phyloP scores from a whole-genome alignment of 2,329 filamentous ascomycete genomes.

The Apiospora arundinis region DNA sequence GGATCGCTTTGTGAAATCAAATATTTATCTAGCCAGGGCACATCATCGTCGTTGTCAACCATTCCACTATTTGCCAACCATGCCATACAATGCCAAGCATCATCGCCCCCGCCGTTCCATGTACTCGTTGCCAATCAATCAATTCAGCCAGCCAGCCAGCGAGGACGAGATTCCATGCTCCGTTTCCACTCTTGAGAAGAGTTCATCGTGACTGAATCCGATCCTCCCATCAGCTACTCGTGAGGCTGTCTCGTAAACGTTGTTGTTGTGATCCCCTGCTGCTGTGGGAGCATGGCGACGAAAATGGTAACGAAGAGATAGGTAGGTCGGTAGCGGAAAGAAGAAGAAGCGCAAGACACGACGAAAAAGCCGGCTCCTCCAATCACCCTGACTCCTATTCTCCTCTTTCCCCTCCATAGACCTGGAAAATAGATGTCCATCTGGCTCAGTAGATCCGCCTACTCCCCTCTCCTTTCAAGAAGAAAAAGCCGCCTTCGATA shows the following conservation, averaged over 20 bases:
- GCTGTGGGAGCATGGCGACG: not conserved
- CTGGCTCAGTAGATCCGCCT: not conserved
- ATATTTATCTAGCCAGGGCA: constrained; percentile 6
- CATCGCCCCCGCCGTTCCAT: not conserved
- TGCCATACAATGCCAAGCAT: not conserved
- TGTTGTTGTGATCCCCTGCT: not conserved
- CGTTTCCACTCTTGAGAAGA: not conserved
- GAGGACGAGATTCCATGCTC: not conserved
- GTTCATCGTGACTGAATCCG: not conserved
- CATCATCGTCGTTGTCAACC: not conserved
- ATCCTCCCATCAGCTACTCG: not conserved
- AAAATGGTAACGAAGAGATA: not conserved
- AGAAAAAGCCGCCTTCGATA: not conserved
- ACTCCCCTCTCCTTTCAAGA: not conserved
- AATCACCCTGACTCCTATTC: not conserved
- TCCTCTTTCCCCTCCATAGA: not conserved
- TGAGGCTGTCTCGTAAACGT: not conserved
- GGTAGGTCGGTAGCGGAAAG: not conserved
- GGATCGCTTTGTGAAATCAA: not conserved
- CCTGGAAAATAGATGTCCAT: not conserved
- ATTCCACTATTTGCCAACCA: not conserved
- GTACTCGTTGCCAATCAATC: not conserved
- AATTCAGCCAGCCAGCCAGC: not conserved
- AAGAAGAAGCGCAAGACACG: not conserved
- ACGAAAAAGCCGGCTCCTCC: not conserved